Evolutionary conservation across 805 yeast genomes (phyloP), one percentile per base, ranked within the genome.

Genomic region (Metahyphopichia silvanorum): DNA sequence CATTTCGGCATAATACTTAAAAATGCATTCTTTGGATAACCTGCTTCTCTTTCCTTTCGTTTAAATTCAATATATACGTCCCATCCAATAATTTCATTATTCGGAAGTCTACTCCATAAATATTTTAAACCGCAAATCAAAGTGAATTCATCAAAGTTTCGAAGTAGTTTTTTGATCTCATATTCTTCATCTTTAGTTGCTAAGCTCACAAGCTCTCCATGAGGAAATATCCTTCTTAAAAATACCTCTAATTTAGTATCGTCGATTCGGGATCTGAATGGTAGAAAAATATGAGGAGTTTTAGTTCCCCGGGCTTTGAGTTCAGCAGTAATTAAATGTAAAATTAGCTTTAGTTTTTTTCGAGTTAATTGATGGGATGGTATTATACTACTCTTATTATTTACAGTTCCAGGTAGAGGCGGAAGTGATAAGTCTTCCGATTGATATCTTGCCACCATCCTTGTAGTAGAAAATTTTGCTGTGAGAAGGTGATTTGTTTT

Each of bases 21-120:
- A 51, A 88, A 88, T 0, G 95, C 86, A 39, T 73, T 75, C 44
- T 74, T 71, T 1, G 93, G 88, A 49, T 67, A 85, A 5, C 77
- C 75, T 2, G 77, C 76, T 34, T 78, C 80, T 24, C 67, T 66
- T 51, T 87, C 95, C 31, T 74, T 63, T 15, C 72, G 64, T 43
- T 73, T 79, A 53, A 82, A 88, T 35, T 79, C 76, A 16, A 78
- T 65, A 55, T 88, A 88, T 0, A 86, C 77, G 34, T 80, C 82
- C 95, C 95, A 87, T 0, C 95, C 93, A 27, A 88, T 78, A 19
- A 88, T 70, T 43, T 88, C 86, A 39, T 76, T 74, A 35, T 80
- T 82, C 6, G 91, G 91, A 14, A 89, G 58, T 37, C 97, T 67
- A 39, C 89, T 76, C 97, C 97, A 88, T 28, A 86, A 66, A 59